Evolutionary conservation across 495 filamentous ascomycete genomes (phyloP).

Genomic region (Aspergillus diversus): DNA sequence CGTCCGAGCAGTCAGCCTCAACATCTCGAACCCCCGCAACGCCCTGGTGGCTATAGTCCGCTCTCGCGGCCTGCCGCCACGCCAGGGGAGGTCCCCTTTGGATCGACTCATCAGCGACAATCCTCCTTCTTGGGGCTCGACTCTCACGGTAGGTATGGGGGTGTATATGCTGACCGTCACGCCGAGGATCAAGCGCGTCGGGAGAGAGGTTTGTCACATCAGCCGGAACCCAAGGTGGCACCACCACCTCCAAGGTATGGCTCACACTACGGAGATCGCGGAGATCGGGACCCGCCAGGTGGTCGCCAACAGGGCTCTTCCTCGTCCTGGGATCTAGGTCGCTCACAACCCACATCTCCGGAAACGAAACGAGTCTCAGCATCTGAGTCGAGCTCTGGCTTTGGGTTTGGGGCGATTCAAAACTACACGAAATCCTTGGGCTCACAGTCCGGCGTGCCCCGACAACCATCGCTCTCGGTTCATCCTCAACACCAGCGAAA

Average conservation of each 20-base stretch:
- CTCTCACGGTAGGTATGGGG: constrained; percentile 34
- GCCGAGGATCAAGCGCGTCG: constrained; percentile 46
- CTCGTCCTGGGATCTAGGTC: constrained; percentile 43
- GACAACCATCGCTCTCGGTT: constrained; percentile 36
- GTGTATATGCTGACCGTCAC: constrained; percentile 48
- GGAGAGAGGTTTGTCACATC: constrained; percentile 36
- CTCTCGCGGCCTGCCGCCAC: constrained; percentile 35
- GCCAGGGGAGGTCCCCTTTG: constrained; percentile 35
- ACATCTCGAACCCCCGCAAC: constrained; percentile 39
- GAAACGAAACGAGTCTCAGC: constrained; percentile 45
- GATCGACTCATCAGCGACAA: constrained; percentile 25
- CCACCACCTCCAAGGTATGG: constrained; percentile 33
- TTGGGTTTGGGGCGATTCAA: constrained; percentile 52
- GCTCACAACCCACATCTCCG: constrained; percentile 46
- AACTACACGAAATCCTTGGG: constrained; percentile 53
- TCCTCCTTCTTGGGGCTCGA: constrained; percentile 38
- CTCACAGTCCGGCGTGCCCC: constrained; percentile 42
- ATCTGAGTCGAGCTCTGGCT: constrained; percentile 36
- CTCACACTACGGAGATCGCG: constrained; percentile 41
- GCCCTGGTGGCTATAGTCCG: constrained; percentile 44
- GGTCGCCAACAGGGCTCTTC: constrained; percentile 32
- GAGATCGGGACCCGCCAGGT: constrained; percentile 21
- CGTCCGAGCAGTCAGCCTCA: constrained; percentile 50
- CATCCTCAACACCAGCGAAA: constrained; percentile 44
- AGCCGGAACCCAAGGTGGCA: constrained; percentile 36